Evolutionary conservation across 352 stramenopile genomes (phyloP).

Genomic region (Peronospora destructor): DNA sequence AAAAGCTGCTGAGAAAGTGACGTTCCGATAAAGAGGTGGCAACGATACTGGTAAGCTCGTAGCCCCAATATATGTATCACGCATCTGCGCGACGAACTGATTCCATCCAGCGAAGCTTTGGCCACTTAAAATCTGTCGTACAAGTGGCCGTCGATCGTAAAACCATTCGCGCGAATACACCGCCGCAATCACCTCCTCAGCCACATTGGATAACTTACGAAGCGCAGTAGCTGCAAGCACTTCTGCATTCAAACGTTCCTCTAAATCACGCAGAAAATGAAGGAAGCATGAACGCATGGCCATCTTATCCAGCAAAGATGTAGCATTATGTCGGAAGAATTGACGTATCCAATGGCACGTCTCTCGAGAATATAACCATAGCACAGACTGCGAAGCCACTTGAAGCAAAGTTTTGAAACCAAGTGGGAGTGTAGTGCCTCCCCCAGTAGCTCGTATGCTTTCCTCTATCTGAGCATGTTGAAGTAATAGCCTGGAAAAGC

Average conservation of each 20-base stretch:
- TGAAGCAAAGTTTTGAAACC: conserved; percentile 40
- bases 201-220: conserved; percentile 34
- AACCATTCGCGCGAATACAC: conserved; percentile 55
- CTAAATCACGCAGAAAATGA: conserved; percentile 32
- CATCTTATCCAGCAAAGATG: conserved; percentile 34
- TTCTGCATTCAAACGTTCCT: conserved; percentile 40
- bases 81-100: conserved; percentile 55
- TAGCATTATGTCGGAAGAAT: conserved; percentile 39
- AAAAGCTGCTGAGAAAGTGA: conserved; percentile 5
- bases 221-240: conserved; percentile 40
- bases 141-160: conserved; percentile 31
- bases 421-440: conserved; percentile 9
- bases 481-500: conserved; percentile 39
- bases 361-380: conserved; percentile 51
- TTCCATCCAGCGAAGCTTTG: conserved; percentile 52
- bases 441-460: not conserved
- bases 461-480: conserved; percentile 26
- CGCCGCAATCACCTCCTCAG: conserved; percentile 55
- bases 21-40: not conserved
- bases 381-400: conserved; percentile 28
- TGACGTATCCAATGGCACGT: conserved; percentile 34
- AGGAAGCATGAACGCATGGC: conserved; percentile 42
- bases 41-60: conserved; percentile 3
- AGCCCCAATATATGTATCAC: conserved; percentile 45
- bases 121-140: conserved; percentile 44